phyloP scores from a whole-genome alignment of 1,284 basidiomycete genomes.

The Apiotrichum montevideense region DNA sequence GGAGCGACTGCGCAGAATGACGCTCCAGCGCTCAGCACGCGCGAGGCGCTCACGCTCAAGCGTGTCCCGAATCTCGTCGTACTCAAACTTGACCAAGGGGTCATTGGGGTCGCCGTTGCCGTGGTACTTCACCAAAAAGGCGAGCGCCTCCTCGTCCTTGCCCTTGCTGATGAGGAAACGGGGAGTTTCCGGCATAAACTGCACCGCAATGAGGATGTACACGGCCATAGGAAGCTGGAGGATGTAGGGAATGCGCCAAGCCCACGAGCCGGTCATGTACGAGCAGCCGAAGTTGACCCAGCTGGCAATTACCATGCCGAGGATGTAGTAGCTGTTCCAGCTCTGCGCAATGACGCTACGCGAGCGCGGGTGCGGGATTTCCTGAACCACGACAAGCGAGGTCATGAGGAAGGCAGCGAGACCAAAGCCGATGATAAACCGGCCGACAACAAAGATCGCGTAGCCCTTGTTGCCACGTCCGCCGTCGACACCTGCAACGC shows the following conservation, averaged over 20 bases:
- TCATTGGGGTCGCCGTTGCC: conserved; percentile 61
- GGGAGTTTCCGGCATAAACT: conserved; percentile 48
- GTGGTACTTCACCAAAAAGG: conserved; percentile 72
- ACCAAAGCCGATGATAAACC: conserved; percentile 45
- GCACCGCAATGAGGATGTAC: conserved; percentile 45
- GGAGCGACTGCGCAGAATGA: conserved; percentile 30
- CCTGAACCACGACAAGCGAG: conserved; percentile 45
- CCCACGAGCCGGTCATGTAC: conserved; percentile 26
- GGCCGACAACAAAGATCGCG: conserved; percentile 41
- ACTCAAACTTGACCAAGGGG: conserved; percentile 69
- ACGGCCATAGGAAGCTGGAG: conserved; percentile 42
- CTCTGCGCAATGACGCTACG: conserved; percentile 35
- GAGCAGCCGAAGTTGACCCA: conserved; percentile 26
- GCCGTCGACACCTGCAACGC: conserved; percentile 38
- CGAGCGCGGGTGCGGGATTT: conserved; percentile 46
- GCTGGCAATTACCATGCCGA: conserved; percentile 21
- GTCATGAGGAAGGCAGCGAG: conserved; percentile 49
- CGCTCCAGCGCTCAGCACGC: conserved; percentile 42
- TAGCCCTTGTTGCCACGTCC: conserved; percentile 44
- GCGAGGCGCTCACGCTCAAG: conserved; percentile 58
- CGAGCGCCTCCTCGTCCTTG: conserved; percentile 60
- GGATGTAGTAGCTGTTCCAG: conserved; percentile 44
- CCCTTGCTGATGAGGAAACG: conserved; percentile 42
- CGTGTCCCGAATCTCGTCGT: conserved; percentile 68
- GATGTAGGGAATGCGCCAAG: conserved; percentile 45